Percentiles rank a stretch among this genome's conserved stretches.
phyloP scores from a whole-genome alignment of 768 basidiomycete species.

The Boletus reticuloceps region DNA sequence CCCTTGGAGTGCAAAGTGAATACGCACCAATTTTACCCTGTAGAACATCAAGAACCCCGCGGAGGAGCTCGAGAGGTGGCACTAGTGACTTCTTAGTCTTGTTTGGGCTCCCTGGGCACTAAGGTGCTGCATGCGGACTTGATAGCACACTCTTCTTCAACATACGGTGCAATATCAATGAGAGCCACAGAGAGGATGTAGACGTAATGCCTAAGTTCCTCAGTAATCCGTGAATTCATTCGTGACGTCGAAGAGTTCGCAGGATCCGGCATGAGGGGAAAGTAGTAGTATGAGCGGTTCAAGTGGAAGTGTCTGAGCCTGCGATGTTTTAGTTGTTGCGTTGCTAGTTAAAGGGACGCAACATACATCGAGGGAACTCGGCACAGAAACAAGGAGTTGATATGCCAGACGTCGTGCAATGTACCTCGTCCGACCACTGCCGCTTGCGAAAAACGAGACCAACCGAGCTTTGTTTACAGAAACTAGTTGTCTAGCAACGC shows the following conservation, averaged over 20 bases:
- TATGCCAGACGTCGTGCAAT: constrained; percentile 61
- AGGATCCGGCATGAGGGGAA: constrained; percentile 38
- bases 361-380: constrained; percentile 13
- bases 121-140: constrained; percentile 8
- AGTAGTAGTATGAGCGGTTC: constrained; percentile 49
- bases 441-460: constrained; percentile 49
- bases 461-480: constrained; percentile 51
- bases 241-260: constrained; percentile 51
- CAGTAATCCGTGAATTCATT: constrained; percentile 59
- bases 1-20: not conserved
- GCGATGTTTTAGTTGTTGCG: not conserved
- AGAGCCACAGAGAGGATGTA: constrained; percentile 58
- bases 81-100: constrained; percentile 31
- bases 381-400: constrained; percentile 18
- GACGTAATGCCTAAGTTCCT: constrained; percentile 53
- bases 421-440: constrained; percentile 47
- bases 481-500: constrained; percentile 38
- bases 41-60: constrained; percentile 45
- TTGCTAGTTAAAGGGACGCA: not conserved
- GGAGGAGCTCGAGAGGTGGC: constrained; percentile 50
- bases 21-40: constrained; percentile 63
- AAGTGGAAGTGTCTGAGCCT: constrained; percentile 53
- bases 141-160: constrained; percentile 41
- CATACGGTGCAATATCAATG: constrained; percentile 56
- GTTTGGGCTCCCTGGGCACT: constrained; percentile 23